Base-by-base conservation (phyloP, 169 alveolate species). In the Ichthyophthirius multifiliis region DNA sequence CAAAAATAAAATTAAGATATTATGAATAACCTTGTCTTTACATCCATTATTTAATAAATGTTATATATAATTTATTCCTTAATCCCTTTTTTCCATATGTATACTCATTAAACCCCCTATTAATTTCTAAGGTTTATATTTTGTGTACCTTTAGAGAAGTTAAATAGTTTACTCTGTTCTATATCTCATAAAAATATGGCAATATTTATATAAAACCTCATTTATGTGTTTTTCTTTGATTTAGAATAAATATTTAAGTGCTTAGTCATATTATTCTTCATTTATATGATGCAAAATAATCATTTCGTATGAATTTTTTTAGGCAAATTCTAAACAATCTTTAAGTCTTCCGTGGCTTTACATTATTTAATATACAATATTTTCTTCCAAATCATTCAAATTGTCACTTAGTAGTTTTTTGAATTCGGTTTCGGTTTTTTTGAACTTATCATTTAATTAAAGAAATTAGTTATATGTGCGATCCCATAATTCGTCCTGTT, bases 261-360 rank as follows among this genome's bases (percentile, higher is more conserved):
- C 85, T 65, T 13, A 94, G 7, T 67, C 73, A 65, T 89, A 85
- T 37, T 91, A 82, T 43, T 93, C 87, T 79, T 90, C 90, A 82
- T 90, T 94, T 23, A 94, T 89, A 63, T 85, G 83, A 84, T 91
- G 94, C 30, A 82, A 83, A 30, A 93, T 86, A 10, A 90, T 92
- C 41, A 90, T 85, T 46, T 93, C 95, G 62, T 87, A 90, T 64
- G 89, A 79, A n/a, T 78, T 62, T 32, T 76, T 85, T n/a, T 73
- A 43, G 27, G 97, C 95, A 55, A 83, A 91, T 75, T 84, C 86
- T 23, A 91, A 83, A 65, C 90, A 90, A 64, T 94, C 93, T 10
- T 89, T 78, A 1, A 89, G 77, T 83, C 88, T 88, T 12, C 97
- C 96, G 76, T 94, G 95, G 48, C 79, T 82, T 79, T 85, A 83